A percentile compares a stretch with the other conserved stretches of the same genome.
phyloP scores from a whole-genome alignment of 106 monocot genomes.

The Ottelia alismoides region DNA sequence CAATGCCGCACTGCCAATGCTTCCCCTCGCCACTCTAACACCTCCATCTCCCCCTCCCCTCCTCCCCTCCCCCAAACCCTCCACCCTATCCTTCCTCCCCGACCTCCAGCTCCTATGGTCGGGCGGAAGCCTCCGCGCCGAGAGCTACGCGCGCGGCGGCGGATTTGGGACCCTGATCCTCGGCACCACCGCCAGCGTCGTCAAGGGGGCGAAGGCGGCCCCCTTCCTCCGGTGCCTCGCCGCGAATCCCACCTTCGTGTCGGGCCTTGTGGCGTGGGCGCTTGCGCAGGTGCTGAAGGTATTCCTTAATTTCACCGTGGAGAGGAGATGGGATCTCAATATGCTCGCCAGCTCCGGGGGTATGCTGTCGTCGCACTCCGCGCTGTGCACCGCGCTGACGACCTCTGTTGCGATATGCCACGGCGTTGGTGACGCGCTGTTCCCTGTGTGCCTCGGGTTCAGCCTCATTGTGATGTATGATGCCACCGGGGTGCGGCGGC shows the following conservation, averaged over 20 bases:
- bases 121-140: too few species aligned
- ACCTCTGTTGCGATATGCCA: slow-evolving; percentile 73
- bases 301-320: slow-evolving; percentile 64
- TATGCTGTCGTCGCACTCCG: slow-evolving; percentile 87
- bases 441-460: slow-evolving; percentile 79
- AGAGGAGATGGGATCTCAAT: slow-evolving; percentile 59
- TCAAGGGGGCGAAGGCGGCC: slow-evolving; percentile 33
- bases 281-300: slow-evolving; percentile 72
- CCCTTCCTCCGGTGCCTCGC: slow-evolving; percentile 46
- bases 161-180: slow-evolving; percentile 55
- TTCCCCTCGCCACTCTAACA: too few species aligned
- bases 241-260: slow-evolving; percentile 82
- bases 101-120: too few species aligned
- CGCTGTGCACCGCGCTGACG: slow-evolving; percentile 74
- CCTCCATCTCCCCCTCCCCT: too few species aligned
- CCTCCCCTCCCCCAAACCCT: too few species aligned
- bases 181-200: slow-evolving; percentile 40
- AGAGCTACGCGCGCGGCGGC: too few species aligned
- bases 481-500: slow-evolving; percentile 79
- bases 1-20: too few species aligned
- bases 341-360: slow-evolving; percentile 70
- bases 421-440: slow-evolving; percentile 61
- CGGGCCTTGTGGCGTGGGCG: slow-evolving; percentile 66
- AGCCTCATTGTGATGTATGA: slow-evolving; percentile 94
- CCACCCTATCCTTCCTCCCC: too few species aligned